Evolutionary conservation across 305 asterid genomes (phyloP), one percentile per base, ranked within the genome.

Genomic region (Ilex paraguariensis): DNA sequence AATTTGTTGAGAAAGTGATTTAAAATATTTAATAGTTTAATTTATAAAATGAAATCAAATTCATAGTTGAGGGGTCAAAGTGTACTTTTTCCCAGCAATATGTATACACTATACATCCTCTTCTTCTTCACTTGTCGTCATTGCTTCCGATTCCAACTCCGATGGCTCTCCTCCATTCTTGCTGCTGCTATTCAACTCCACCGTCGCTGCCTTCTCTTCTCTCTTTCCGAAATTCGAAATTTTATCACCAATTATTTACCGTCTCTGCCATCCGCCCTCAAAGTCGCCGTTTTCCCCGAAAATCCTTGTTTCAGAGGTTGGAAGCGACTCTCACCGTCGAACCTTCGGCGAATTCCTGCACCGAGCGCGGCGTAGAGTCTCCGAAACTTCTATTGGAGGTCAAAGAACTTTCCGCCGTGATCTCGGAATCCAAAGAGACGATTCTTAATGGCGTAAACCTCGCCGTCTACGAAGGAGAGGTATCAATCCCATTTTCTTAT

Each of bases 371-470:
- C 21, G 33, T 60, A 36, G 82, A 70, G 46, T 69, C 64, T 5
- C 72, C 79, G 54, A 79, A 84, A 70, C 81, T 84, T 21, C 81
- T 90, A 61, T 95, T 93, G 49, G 87, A 90, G 70, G 99, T 93
- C 66, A 87, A 81, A 54, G 95, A 83, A 52, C 91, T 90, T 10
- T 68, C 84, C 12, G 96, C 96, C 50, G 87, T 84, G 46, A 75
- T 90, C 69, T 59, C 78, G 45, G 95, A 87, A 51, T 82, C 97
- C 11, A 93, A 76, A 72, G 81, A 83, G 79, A 68, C 67, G 31
- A 82, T 93, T 65, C 84, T 93, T 31, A 93, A 90, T 73, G 97
- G 96, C 45, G 88, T 93, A 75, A 84, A 93, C 61, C 97, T 93
- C 67, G 84, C 90, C 32, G 78, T 93, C 58, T 76, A 64, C 66